Evolutionary conservation across 768 basidiomycete species (phyloP).

Genomic region (Mycena venus): DNA sequence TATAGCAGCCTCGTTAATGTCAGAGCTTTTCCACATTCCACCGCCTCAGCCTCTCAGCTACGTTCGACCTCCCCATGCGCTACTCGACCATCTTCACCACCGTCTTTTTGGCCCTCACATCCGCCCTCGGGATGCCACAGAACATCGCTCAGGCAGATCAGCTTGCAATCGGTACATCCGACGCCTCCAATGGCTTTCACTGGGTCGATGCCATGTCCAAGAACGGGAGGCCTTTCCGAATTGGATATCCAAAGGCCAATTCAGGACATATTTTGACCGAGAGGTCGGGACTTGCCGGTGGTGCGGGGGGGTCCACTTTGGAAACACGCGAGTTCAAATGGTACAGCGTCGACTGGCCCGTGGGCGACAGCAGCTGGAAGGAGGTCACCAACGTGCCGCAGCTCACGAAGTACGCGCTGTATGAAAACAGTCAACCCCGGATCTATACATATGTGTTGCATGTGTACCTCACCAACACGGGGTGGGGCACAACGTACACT

Average conservation of each 20-base stretch:
- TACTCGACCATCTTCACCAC: background rate
- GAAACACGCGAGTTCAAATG: background rate
- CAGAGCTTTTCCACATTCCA: background rate
- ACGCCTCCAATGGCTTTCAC: background rate
- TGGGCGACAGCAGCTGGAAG: background rate
- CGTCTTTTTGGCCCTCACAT: background rate
- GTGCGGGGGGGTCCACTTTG: too few species aligned
- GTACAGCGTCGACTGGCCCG: background rate
- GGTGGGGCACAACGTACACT: background rate
- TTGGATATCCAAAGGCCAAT: background rate
- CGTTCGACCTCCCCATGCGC: background rate
- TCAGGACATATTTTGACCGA: background rate
- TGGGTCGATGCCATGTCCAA: constrained; percentile 1
- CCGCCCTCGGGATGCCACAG: background rate
- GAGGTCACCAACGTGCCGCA: background rate
- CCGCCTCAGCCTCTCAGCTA: background rate
- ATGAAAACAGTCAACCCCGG: background rate
- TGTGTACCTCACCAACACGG: background rate
- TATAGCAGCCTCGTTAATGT: background rate
- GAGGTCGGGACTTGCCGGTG: background rate
- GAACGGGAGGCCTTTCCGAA: background rate
- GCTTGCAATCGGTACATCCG: background rate
- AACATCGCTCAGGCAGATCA: background rate
- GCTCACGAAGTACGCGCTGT: background rate
- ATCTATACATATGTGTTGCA: background rate